Percentiles rank a stretch among this genome's conserved stretches.
Evolutionary conservation across 2,329 filamentous ascomycete species (phyloP).

Genomic region (Sporothrix variecibatus): DNA sequence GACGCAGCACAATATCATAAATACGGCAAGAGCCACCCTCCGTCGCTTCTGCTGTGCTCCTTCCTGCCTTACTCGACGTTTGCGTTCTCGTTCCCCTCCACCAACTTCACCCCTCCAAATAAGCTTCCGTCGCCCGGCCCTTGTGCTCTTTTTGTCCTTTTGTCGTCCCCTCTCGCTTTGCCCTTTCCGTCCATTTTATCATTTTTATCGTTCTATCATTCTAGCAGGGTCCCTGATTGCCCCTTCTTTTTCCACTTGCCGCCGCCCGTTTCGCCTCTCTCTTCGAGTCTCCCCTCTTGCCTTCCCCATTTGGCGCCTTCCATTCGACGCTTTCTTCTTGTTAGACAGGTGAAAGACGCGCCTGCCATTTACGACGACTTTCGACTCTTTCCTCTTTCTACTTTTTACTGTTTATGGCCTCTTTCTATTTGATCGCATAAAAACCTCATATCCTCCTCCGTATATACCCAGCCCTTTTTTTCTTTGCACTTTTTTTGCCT

Average conservation of each 20-base stretch:
- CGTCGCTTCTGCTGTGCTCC: no score
- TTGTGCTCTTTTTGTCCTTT: neutral
- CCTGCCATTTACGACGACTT: constrained; percentile 12
- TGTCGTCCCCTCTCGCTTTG: neutral
- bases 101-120: neutral
- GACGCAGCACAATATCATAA: neutral
- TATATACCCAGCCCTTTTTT: neutral
- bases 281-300: neutral
- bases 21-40: constrained; percentile 7
- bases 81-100: neutral
- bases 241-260: constrained; percentile 9
- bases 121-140: constrained; percentile 3
- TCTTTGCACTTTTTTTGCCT: neutral
- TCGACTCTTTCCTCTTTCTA: neutral
- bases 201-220: neutral
- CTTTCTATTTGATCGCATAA: neutral
- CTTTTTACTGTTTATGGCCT: neutral
- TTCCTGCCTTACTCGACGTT: neutral
- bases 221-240: neutral
- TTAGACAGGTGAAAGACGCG: neutral
- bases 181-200: neutral
- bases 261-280: constrained; percentile 1
- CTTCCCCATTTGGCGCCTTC: constrained; percentile 15
- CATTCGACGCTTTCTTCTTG: neutral
- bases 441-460: neutral